phyloP scores from a whole-genome alignment of 148 eudicot genomes.

The Amaranthus cruentus region DNA sequence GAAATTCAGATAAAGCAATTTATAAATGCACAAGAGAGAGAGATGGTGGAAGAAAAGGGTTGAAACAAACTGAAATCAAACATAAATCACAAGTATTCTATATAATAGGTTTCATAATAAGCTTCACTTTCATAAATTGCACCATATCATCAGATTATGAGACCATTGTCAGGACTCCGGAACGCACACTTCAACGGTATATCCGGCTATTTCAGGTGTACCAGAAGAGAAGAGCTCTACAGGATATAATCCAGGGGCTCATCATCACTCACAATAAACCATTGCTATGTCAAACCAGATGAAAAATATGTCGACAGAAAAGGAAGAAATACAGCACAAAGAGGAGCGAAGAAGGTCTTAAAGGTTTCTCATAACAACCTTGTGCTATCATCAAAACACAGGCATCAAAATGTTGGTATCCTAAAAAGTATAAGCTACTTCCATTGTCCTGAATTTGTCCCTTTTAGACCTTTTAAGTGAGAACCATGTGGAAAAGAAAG shows the following conservation, averaged over 20 bases:
- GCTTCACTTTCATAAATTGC: neutral
- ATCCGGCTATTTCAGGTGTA: neutral
- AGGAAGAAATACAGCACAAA: neutral
- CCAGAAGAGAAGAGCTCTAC: no score
- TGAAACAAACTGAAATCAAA: neutral
- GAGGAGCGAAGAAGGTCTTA: neutral
- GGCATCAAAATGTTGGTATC: neutral
- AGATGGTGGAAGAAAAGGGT: neutral
- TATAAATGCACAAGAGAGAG: neutral
- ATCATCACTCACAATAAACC: neutral
- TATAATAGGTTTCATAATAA: constrained; percentile 2
- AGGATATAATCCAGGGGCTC: neutral
- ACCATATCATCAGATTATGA: neutral
- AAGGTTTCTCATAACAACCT: neutral
- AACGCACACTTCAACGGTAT: neutral
- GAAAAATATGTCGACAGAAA: neutral
- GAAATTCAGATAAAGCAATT: neutral
- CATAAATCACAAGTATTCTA: neutral
- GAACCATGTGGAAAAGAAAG: no score
- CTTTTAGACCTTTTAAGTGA: no score
- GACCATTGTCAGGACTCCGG: neutral
- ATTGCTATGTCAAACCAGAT: neutral
- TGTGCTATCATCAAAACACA: neutral
- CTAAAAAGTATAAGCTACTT: no score
- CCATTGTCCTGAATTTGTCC: no score